Evolutionary conservation across 1,139 yeast genomes (phyloP), one percentile per base, ranked within the genome.

Genomic region (Protomyces arabidopsidicola): DNA sequence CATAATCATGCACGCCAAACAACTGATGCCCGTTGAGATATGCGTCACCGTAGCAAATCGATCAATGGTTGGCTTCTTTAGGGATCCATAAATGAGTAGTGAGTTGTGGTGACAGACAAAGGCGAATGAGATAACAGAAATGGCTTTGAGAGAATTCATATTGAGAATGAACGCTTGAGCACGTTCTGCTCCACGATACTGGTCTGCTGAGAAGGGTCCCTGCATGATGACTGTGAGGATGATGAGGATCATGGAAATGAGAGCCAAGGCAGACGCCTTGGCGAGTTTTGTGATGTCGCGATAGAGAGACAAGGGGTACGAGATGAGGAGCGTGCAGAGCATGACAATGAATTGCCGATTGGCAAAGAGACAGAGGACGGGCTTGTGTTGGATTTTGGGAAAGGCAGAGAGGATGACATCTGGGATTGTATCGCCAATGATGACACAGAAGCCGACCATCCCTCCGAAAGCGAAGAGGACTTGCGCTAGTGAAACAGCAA

Each of bases 71-170:
- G 96, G 93, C 38, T 83, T 83, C 68, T 81, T 82, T 71, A 91
- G 80, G 0, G 97, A 89, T 71, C 89, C 90, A 75, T 86, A 91
- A 53, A 91, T 91, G 71, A 90, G 86, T 52, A 91, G 83, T 0
- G 97, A 89, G 72, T 91, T 91, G 74, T 91, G 98, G 72, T 91
- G 98, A 72, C 98, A 91, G 2, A 91, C 98, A 70, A 91, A 81
- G 4, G 98, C 95, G 77, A 91, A 91, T 0, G 97, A 90, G 39
- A 91, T 89, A 60, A 91, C 96, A 20, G 95, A 86, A 27, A 91
- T 84, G 1, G 97, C 97, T 73, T 90, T 96, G 72, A 91, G 89
- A 9, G 91, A 77, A 59, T 86, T 84, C 18, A 80, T 75, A 67
- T 86, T 87, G 60, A 89, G 72, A 1, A 88, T 78, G 78, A 86